phyloP scores from a whole-genome alignment of 2,329 filamentous ascomycete species.

The Ascochyta koolunga region DNA sequence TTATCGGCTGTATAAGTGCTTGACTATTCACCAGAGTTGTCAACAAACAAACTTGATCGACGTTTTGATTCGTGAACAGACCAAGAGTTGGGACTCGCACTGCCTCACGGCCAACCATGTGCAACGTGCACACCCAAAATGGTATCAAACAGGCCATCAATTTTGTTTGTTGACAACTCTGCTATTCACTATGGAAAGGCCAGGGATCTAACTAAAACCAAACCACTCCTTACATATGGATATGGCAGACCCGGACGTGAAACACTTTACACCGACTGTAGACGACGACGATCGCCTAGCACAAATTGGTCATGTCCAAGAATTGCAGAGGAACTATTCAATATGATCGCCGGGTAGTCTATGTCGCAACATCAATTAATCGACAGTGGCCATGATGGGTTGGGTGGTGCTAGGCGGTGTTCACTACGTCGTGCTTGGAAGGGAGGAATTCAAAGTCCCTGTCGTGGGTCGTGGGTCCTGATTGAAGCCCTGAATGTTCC shows the following conservation, averaged over 20 bases:
- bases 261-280: slow-evolving; percentile 4
- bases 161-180: no score
- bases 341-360: slow-evolving; percentile 54
- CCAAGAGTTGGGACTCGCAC: no score
- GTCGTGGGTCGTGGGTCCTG: slow-evolving; percentile 23
- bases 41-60: no score
- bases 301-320: slow-evolving; percentile 30
- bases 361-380: slow-evolving; percentile 58
- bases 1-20: slow-evolving; percentile 8
- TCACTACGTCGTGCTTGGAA: slow-evolving; percentile 44
- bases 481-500: neutral
- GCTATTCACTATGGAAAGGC: neutral
- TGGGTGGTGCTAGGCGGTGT: slow-evolving; percentile 47
- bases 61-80: no score
- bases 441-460: slow-evolving; percentile 34
- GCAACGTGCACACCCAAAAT: no score
- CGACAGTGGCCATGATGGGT: slow-evolving; percentile 51
- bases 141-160: no score
- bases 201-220: slow-evolving; percentile 9
- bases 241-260: slow-evolving; percentile 17
- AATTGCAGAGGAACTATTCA: slow-evolving; percentile 49
- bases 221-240: slow-evolving; percentile 7
- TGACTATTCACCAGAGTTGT: no score
- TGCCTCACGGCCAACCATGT: no score
- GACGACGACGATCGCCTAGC: slow-evolving; percentile 25